These are phyloP conservation scores for Talaromyces adpressus DNA, from an alignment of 495 filamentous ascomycete genomes.

Conservation along the genomic window DNA sequence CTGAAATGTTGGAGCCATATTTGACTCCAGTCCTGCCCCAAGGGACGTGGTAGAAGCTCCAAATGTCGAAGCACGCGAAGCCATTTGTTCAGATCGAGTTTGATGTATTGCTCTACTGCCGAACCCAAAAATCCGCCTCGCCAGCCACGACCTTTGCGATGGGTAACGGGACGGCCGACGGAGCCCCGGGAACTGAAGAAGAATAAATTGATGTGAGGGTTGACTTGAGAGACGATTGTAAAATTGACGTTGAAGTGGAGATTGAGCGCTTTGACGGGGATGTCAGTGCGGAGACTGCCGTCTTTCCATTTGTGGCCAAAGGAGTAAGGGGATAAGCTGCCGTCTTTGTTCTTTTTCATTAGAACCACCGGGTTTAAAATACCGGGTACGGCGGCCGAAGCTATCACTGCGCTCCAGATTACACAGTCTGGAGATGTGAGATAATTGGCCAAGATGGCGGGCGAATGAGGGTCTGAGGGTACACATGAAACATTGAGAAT, in stretches of 20 bases:
- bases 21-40: slow-evolving; percentile 95
- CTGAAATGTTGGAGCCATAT: slow-evolving; percentile 94
- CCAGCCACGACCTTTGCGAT: slow-evolving; percentile 90
- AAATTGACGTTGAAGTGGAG: slow-evolving; percentile 98
- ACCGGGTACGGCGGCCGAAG: slow-evolving; percentile 91
- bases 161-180: slow-evolving; percentile 89
- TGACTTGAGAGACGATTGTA: slow-evolving; percentile 91
- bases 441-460: slow-evolving; percentile 88
- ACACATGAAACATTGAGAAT: slow-evolving; percentile 95
- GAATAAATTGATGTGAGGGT: slow-evolving; percentile 96
- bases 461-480: slow-evolving; percentile 92
- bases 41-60: slow-evolving; percentile 78
- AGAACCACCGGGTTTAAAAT: slow-evolving; percentile 94
- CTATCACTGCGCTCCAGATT: slow-evolving; percentile 94
- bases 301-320: slow-evolving; percentile 99
- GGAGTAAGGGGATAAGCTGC: slow-evolving; percentile 72
- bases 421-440: slow-evolving; percentile 93
- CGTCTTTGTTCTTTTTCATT: slow-evolving; percentile 84
- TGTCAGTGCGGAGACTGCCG: slow-evolving; percentile 86
- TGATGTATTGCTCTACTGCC: slow-evolving; percentile 91
- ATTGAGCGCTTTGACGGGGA: slow-evolving; percentile 88
- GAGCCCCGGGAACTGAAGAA: slow-evolving; percentile 92
- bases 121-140: slow-evolving; percentile 87
- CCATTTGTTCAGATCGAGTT: slow-evolving; percentile 94
- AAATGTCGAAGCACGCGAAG: slow-evolving; percentile 87